Conservation (phyloP, 176 grass and related monocot species). For the Paspalum vaginatum region DNA sequence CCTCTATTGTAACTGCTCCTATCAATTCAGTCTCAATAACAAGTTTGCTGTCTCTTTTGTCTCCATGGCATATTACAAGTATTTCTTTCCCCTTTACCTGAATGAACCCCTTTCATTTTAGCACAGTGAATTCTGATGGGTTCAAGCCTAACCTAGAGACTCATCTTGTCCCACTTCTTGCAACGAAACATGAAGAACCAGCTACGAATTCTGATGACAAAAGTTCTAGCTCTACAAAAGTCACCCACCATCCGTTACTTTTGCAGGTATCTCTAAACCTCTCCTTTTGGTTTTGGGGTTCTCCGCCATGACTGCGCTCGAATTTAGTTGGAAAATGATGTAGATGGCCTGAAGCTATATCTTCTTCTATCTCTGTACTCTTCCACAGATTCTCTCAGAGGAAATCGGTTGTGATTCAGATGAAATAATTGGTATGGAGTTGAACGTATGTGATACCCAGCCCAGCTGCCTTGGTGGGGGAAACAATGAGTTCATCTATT, state of each 20-base stretch:
- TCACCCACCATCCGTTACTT: constrained; percentile 73
- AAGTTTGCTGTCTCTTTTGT: not conserved
- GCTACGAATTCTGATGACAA: constrained; percentile 62
- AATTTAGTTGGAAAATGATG: constrained; percentile 14
- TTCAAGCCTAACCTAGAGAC: constrained; percentile 97
- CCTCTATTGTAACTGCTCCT: not conserved
- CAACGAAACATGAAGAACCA: constrained; percentile 76
- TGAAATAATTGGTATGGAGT: constrained; percentile 89
- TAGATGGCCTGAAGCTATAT: not conserved
- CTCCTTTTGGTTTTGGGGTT: not conserved
- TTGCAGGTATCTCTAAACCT: constrained; percentile 59
- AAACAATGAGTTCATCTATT: constrained; percentile 92
- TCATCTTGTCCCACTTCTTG: constrained; percentile 84
- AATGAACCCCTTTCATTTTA: constrained; percentile 56
- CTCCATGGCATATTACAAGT: not conserved
- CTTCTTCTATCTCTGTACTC: not conserved
- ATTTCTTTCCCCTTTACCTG: constrained; percentile 22
- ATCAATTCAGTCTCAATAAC: not conserved
- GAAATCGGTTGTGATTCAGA: constrained; percentile 72
- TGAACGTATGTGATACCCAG: constrained; percentile 96
- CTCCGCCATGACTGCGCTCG: not conserved
- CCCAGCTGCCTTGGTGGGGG: constrained; percentile 92
- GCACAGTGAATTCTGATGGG: constrained; percentile 95
- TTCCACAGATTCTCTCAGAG: constrained; percentile 68
- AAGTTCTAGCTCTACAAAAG: constrained; percentile 56